Conservation (phyloP, 371 early-diverging fungal genomes). For the Saksenaea vasiformis region DNA sequence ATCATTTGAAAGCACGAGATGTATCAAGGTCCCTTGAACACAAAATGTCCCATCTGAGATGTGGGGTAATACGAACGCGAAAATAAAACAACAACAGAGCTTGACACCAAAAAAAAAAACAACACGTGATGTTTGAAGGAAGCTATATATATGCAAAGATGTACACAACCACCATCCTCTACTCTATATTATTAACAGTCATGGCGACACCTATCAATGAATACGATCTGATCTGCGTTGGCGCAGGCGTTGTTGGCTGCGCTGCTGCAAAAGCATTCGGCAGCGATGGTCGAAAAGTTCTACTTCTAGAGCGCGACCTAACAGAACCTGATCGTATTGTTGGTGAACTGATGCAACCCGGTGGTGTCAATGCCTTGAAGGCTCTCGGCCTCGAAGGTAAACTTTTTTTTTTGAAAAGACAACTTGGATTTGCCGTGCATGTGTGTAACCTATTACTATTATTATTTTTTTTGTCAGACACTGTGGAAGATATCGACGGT, state of each 20-base stretch:
- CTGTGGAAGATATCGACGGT: constrained; percentile 85
- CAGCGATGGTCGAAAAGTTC: constrained; percentile 67
- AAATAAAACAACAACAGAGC: background rate
- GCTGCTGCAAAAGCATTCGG: constrained; percentile 82
- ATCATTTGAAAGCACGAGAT: background rate
- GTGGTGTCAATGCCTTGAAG: constrained; percentile 82
- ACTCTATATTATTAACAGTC: constrained; percentile 43
- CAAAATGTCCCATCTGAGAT: background rate
- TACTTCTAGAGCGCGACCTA: constrained; percentile 85
- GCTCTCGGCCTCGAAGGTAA: constrained; percentile 72
- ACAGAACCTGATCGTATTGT: constrained; percentile 94
- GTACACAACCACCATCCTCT: constrained; percentile 58
- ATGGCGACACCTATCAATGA: constrained; percentile 22
- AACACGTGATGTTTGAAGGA: constrained; percentile 1
- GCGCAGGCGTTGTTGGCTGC: constrained; percentile 90
- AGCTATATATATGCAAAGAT: background rate
- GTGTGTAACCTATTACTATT: background rate
- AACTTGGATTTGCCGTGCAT: background rate
- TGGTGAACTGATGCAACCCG: constrained; percentile 95
- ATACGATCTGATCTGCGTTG: constrained; percentile 84
- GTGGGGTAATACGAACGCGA: background rate
- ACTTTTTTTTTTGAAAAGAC: background rate
- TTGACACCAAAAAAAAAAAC: background rate
- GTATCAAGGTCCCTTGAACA: background rate
- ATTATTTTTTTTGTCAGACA: constrained; percentile 49